A percentile compares a stretch with the other conserved stretches of the same genome.
These are phyloP conservation scores for Chlamydomonas applanata DNA, from an alignment of 139 green algal genomes.

Conservation along the genomic window DNA sequence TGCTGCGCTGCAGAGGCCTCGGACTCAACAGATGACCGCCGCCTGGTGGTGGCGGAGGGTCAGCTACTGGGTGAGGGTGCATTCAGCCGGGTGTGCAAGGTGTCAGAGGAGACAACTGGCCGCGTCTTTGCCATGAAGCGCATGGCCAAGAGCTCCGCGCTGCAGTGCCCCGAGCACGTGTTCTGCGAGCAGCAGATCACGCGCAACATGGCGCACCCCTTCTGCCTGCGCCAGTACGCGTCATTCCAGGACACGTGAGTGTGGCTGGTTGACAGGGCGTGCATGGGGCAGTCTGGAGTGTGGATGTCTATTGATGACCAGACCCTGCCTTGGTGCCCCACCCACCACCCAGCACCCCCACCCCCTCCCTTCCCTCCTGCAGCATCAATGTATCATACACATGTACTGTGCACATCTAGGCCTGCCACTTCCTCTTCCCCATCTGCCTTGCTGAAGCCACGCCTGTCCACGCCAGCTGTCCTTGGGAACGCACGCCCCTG, in stretches of 20 bases:
- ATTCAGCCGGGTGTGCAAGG: slow-evolving; percentile 78
- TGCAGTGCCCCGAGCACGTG: slow-evolving; percentile 92
- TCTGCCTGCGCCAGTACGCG: slow-evolving; percentile 93
- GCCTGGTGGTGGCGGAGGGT: slow-evolving; percentile 71
- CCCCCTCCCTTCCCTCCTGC: too few relatives aligned
- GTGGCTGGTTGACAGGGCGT: too few relatives aligned
- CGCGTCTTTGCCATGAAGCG: slow-evolving; percentile 90
- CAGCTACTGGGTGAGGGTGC: slow-evolving; percentile 82
- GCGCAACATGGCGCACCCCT: slow-evolving; percentile 87
- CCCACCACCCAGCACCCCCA: too few relatives aligned
- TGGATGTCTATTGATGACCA: too few relatives aligned
- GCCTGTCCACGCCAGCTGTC: too few relatives aligned
- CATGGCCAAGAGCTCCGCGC: slow-evolving; percentile 88
- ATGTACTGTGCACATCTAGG: too few relatives aligned
- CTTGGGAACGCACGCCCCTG: too few relatives aligned
- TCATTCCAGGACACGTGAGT: slow-evolving; percentile 73
- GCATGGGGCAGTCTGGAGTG: too few relatives aligned
- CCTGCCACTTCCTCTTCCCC: too few relatives aligned
- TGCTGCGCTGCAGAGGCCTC: background rate
- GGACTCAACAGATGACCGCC: background rate
- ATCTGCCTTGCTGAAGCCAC: too few relatives aligned
- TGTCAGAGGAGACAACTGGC: slow-evolving; percentile 53
- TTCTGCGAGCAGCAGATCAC: slow-evolving; percentile 95
- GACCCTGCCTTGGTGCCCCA: too few relatives aligned
- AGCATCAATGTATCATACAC: too few relatives aligned